Conservation (phyloP, 2,329 filamentous ascomycete species). For the Paecilomyces niveus region DNA sequence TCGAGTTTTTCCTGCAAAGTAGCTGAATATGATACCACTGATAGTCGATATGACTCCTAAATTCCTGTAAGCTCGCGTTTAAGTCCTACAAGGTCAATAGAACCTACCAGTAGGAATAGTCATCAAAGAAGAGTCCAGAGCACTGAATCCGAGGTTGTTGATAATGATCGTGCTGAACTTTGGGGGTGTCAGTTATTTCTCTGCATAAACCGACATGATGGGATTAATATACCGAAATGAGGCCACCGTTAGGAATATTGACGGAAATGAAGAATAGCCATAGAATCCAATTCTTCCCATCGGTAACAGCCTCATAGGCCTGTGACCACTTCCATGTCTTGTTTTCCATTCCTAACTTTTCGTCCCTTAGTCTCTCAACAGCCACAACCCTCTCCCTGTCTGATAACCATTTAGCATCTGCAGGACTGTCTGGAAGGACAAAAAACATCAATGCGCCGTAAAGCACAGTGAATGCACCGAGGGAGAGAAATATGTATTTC, state of each 20-base stretch:
- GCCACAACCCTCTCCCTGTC: constrained; percentile 43
- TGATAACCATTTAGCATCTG: constrained; percentile 48
- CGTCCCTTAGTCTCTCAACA: constrained; percentile 15
- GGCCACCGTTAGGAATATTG: constrained; percentile 10
- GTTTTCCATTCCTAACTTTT: neutral
- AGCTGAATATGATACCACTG: constrained; percentile 11
- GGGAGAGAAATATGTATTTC: neutral
- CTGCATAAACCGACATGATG: neutral
- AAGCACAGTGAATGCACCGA: neutral
- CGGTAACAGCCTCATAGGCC: neutral
- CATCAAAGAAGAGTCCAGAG: constrained; percentile 22
- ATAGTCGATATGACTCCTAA: constrained; percentile 4
- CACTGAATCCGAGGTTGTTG: constrained; percentile 4
- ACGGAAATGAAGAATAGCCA: constrained; percentile 18
- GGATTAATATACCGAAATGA: neutral
- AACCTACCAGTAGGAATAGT: constrained; percentile 14
- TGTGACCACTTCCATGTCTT: neutral
- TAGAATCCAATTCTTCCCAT: constrained; percentile 1
- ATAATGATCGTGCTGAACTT: neutral
- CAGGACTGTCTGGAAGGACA: constrained; percentile 18
- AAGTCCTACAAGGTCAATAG: neutral
- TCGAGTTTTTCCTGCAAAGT: constrained; percentile 9
- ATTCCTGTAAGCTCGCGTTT: neutral
- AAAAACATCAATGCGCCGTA: neutral
- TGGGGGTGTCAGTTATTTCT: neutral